Percentiles rank a stretch among this genome's conserved stretches.
Evolutionary conservation across 164 flowering plant species (phyloP).

Genomic region (Saururus chinensis): DNA sequence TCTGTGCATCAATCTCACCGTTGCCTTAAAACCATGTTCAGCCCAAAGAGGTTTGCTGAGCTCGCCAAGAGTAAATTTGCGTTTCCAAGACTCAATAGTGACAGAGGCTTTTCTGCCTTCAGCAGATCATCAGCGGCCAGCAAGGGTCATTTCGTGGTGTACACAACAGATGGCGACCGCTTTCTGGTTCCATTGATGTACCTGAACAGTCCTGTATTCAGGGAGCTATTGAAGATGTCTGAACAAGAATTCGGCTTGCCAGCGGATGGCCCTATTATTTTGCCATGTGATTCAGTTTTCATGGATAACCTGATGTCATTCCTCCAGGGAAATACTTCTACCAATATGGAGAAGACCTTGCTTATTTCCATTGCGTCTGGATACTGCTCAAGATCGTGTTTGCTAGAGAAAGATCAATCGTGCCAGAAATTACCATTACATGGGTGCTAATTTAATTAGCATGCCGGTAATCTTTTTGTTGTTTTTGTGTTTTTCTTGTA

Average conservation of each 20-base stretch:
- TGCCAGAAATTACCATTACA: no score
- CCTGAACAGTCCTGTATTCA: neutral
- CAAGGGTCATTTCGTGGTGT: slow-evolving; percentile 2
- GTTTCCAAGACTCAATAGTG: no score
- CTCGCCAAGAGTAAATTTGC: no score
- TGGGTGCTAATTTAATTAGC: no score
- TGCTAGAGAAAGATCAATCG: no score
- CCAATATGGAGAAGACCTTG: slow-evolving; percentile 10
- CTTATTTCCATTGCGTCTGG: slow-evolving; percentile 1
- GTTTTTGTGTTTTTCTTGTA: no score
- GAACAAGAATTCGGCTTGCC: slow-evolving; percentile 7
- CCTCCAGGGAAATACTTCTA: neutral
- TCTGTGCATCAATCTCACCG: no score
- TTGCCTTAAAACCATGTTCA: no score
- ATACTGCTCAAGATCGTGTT: no score
- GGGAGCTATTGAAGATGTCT: slow-evolving; percentile 4
- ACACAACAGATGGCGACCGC: neutral
- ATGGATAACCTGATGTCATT: slow-evolving; percentile 2
- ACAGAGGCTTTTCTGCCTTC: no score
- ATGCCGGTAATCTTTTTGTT: no score
- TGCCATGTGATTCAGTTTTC: slow-evolving; percentile 1
- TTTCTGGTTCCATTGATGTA: neutral
- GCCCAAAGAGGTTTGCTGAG: no score
- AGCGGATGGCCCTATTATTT: neutral
- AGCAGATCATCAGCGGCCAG: neutral